phyloP scores from a whole-genome alignment of 805 yeast genomes.

The Kodamaea hsintzibuensis region DNA sequence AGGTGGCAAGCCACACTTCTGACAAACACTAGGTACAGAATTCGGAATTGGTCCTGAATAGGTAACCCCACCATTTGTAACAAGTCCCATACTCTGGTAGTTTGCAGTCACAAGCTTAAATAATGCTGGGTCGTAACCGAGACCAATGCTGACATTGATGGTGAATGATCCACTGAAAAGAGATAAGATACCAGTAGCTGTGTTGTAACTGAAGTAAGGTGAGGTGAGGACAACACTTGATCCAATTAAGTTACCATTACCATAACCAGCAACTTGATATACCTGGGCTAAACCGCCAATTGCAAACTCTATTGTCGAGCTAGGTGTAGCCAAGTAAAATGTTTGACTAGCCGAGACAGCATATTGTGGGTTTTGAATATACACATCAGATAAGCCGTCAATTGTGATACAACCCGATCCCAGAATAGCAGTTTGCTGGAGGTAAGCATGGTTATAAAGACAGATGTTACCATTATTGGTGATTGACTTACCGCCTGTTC shows the following conservation, averaged over 20 bases:
- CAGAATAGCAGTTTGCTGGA: conserved; percentile 20
- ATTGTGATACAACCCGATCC: conserved; percentile 32
- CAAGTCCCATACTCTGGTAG: conserved; percentile 7
- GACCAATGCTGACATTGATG: conserved; percentile 11
- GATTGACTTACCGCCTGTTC: not conserved
- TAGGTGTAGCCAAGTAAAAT: conserved; percentile 8
- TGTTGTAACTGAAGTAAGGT: conserved; percentile 1
- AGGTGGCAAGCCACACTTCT: no score
- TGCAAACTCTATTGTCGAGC: conserved; percentile 11
- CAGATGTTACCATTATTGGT: conserved; percentile 21
- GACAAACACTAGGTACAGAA: no score
- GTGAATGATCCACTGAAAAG: conserved; percentile 6
- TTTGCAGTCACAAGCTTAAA: conserved; percentile 6
- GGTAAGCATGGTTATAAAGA: conserved; percentile 20
- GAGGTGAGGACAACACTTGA: no score
- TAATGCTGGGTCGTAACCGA: conserved; percentile 8
- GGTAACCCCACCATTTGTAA: conserved; percentile 11
- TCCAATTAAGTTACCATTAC: conserved; percentile 29
- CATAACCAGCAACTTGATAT: conserved; percentile 27
- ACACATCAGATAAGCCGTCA: conserved; percentile 13
- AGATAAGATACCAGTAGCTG: conserved; percentile 17
- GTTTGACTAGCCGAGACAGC: conserved; percentile 10
- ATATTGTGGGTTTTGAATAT: conserved; percentile 9
- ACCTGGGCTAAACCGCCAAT: conserved; percentile 19
- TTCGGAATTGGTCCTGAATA: conserved; percentile 11